Evolutionary conservation across 2,329 filamentous ascomycete species (phyloP).

Genomic region (Magnaporthales sp.): DNA sequence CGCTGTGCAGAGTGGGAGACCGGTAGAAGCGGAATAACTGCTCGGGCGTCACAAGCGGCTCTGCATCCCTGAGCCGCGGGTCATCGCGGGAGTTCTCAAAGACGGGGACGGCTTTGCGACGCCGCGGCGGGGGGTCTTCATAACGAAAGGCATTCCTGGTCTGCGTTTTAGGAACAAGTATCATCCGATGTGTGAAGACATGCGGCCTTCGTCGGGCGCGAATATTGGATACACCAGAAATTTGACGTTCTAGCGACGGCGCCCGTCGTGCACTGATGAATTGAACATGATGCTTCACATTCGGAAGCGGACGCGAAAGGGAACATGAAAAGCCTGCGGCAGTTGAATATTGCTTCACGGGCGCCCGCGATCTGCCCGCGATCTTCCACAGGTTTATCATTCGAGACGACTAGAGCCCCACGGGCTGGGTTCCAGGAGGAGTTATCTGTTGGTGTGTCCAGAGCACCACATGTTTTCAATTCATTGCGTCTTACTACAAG

Average conservation of each 20-base stretch:
- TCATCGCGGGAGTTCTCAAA: not conserved
- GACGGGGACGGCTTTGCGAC: not conserved
- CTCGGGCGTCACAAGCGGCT: not conserved
- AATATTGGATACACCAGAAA: not conserved
- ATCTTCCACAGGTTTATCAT: not conserved
- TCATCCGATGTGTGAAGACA: not conserved
- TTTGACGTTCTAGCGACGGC: not conserved
- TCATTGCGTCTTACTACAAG: not conserved
- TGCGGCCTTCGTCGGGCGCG: not conserved
- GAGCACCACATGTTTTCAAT: not conserved
- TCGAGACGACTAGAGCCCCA: not conserved
- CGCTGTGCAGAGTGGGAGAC: slow-evolving; percentile 27
- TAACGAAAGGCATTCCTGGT: not conserved
- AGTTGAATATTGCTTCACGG: not conserved
- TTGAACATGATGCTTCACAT: not conserved
- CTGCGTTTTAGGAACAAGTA: not conserved
- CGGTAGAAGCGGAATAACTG: slow-evolving; percentile 9
- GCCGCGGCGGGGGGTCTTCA: not conserved
- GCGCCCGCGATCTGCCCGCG: not conserved
- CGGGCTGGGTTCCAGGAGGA: not conserved
- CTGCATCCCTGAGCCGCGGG: not conserved
- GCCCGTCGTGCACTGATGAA: not conserved
- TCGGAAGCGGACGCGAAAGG: not conserved
- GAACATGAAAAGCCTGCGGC: not conserved
- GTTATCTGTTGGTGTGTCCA: not conserved